Conservation (phyloP, 129 eudicot species). For the Deinandra increscens region DNA sequence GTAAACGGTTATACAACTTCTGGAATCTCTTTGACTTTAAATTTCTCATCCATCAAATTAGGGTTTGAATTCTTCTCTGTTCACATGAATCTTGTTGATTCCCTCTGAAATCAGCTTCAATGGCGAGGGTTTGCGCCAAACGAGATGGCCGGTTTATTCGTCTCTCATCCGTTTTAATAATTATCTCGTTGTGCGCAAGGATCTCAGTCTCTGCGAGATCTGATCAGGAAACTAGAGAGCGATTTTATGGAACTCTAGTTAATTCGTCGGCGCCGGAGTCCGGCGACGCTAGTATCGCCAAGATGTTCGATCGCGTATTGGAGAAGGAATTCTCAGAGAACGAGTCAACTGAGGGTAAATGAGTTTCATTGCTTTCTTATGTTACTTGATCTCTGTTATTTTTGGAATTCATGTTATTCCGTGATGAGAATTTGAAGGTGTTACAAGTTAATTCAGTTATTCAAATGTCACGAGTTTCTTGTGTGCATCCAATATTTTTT, state of each 20-base stretch:
- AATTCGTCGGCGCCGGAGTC: constrained; percentile 68
- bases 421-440: constrained; percentile 11
- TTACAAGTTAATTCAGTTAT: background rate
- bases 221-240: constrained; percentile 70
- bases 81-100: constrained; percentile 26
- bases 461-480: background rate
- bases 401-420: constrained; percentile 6
- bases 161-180: constrained; percentile 18
- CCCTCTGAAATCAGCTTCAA: constrained; percentile 26
- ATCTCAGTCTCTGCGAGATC: constrained; percentile 52
- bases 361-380: background rate
- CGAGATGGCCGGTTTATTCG: constrained; percentile 23
- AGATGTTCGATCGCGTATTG: constrained; percentile 83
- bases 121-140: constrained; percentile 46
- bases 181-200: constrained; percentile 33
- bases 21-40: constrained; percentile 18
- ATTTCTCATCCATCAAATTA: constrained; percentile 3
- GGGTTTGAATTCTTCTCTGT: constrained; percentile 19
- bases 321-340: constrained; percentile 87
- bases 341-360: constrained; percentile 78
- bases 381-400: background rate
- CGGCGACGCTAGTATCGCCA: constrained; percentile 75
- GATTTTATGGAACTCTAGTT: constrained; percentile 73
- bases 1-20: constrained; percentile 21
- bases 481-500: background rate